Evolutionary conservation across 1,139 yeast species (phyloP).

Genomic region (Zygoascus sp.): DNA sequence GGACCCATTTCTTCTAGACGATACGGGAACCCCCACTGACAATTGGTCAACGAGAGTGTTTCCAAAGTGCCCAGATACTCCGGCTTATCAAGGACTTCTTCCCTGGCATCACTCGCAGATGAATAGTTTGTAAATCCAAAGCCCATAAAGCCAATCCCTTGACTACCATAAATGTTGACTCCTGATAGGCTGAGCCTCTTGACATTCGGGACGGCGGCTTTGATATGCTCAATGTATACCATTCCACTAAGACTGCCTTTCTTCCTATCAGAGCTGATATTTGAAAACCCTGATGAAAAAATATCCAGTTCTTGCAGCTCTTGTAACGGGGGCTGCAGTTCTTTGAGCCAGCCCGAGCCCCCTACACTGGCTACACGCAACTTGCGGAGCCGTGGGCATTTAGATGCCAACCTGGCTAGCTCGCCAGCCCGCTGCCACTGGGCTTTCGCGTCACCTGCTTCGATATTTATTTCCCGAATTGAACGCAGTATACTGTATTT

Average conservation of each 20-base stretch:
- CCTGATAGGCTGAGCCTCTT: slow-evolving; percentile 2
- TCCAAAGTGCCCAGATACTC: neutral
- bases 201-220: slow-evolving; percentile 1
- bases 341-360: slow-evolving; percentile 11
- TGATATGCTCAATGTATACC: slow-evolving; percentile 6
- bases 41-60: slow-evolving; percentile 3
- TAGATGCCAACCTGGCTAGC: slow-evolving; percentile 3
- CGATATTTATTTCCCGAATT: neutral
- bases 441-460: neutral
- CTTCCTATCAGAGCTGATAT: neutral
- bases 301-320: neutral
- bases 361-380: slow-evolving; percentile 1
- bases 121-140: neutral
- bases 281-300: neutral
- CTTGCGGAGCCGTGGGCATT: slow-evolving; percentile 2
- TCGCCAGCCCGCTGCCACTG: slow-evolving; percentile 9
- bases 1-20: slow-evolving; percentile 8
- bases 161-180: slow-evolving; percentile 2
- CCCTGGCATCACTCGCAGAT: neutral
- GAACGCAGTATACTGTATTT: neutral
- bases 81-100: neutral
- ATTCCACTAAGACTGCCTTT: slow-evolving; percentile 3
- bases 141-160: slow-evolving; percentile 9
- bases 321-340: slow-evolving; percentile 3
- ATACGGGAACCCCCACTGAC: slow-evolving; percentile 11